Conservation (phyloP, 129 eudicot species). For the Escallonia herrerae region DNA sequence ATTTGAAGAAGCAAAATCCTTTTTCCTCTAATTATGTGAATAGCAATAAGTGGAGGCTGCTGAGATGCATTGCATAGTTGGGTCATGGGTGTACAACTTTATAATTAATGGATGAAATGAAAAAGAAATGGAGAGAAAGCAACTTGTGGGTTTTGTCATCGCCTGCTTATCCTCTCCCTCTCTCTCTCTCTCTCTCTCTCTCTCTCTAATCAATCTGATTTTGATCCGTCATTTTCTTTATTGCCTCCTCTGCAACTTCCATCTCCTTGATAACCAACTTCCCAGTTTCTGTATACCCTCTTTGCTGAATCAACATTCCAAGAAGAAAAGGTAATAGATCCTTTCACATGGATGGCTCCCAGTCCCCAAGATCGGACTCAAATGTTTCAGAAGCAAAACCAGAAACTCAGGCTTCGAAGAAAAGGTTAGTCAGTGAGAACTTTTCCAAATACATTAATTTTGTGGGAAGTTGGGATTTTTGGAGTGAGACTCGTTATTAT, state of each 20-base stretch:
- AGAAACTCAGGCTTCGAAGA: constrained; percentile 54
- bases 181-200: constrained; percentile 16
- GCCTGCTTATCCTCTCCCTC: constrained; percentile 9
- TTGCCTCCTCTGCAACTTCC: constrained; percentile 26
- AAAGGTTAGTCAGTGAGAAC: constrained; percentile 30
- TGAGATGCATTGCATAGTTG: constrained; percentile 15
- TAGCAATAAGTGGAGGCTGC: not conserved
- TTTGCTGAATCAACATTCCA: constrained; percentile 7
- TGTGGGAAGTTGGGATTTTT: constrained; percentile 4
- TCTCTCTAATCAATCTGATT: constrained; percentile 32
- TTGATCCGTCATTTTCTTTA: constrained; percentile 21
- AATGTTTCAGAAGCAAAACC: constrained; percentile 17
- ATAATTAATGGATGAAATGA: constrained; percentile 19
- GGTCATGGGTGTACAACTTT: not conserved
- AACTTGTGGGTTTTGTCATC: constrained; percentile 25
- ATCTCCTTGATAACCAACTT: not conserved
- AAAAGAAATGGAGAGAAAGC: constrained; percentile 19
- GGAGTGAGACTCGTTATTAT: not conserved
- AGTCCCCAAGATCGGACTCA: constrained; percentile 1
- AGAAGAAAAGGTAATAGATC: constrained; percentile 13
- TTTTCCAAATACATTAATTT: constrained; percentile 4
- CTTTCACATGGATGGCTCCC: constrained; percentile 14
- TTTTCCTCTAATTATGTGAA: not conserved
- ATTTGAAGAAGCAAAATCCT: no score
- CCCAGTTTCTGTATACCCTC: not conserved